Conservation (phyloP, 306 rosid species). For the Psophocarpus tetragonolobus region DNA sequence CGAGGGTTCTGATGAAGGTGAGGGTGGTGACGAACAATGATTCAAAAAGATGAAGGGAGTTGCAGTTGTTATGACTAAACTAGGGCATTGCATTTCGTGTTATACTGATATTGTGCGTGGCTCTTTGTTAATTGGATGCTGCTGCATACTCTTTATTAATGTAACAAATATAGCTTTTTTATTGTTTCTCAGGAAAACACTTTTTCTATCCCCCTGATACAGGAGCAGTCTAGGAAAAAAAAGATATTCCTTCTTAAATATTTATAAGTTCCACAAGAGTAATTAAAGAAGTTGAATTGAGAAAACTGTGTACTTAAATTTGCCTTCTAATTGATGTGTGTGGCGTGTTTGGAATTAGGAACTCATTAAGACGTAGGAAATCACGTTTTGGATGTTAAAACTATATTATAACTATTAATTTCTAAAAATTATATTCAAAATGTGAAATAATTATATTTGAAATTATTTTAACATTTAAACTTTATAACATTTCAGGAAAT, state of each 20-base stretch:
- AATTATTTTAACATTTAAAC: no score
- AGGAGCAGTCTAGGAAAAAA: background rate
- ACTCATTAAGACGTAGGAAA: no score
- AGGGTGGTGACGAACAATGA: slow-evolving; percentile 37
- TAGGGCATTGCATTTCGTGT: background rate
- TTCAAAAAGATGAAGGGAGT: slow-evolving; percentile 12
- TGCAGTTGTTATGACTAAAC: slow-evolving; percentile 24
- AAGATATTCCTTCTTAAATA: background rate
- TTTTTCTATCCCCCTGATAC: background rate
- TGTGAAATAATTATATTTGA: no score
- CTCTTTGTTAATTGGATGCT: slow-evolving; percentile 20
- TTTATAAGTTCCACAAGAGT: background rate
- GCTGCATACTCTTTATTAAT: background rate
- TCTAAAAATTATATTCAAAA: no score
- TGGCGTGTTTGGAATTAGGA: no score
- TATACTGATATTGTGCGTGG: slow-evolving; percentile 17
- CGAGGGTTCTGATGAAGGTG: slow-evolving; percentile 1
- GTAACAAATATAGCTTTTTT: slow-evolving; percentile 11
- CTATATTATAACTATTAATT: no score
- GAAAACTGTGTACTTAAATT: background rate
- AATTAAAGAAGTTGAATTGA: slow-evolving; percentile 1
- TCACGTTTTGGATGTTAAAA: no score
- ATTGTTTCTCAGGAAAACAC: slow-evolving; percentile 4
- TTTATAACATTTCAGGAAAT: no score
- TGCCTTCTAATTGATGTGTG: background rate